Conservation (phyloP, 106 monocot species). For the Vanilla planifolia region DNA sequence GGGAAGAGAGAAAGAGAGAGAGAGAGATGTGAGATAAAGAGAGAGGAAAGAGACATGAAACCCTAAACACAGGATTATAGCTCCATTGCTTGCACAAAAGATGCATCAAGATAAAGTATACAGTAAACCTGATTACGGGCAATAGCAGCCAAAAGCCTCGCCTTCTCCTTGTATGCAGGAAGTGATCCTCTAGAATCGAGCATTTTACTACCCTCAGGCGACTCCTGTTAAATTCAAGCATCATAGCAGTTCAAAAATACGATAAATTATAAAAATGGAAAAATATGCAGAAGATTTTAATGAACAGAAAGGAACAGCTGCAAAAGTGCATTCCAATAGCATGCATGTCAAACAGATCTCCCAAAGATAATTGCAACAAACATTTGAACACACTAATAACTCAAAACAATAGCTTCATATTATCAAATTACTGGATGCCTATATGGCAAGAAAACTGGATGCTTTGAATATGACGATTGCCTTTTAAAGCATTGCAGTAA, state of each 20-base stretch:
- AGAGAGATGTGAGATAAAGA: neutral
- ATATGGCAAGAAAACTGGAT: no score
- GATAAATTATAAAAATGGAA: neutral
- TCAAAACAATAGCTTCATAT: no score
- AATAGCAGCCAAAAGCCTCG: slow-evolving; percentile 81
- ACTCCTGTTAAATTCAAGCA: slow-evolving; percentile 54
- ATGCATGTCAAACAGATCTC: neutral
- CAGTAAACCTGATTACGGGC: slow-evolving; percentile 94
- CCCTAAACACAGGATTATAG: neutral
- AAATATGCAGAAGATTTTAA: neutral
- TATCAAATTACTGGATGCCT: no score
- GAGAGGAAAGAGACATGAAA: neutral
- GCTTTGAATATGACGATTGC: no score
- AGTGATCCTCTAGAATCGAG: slow-evolving; percentile 83
- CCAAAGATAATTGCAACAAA: neutral
- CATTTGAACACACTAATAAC: neutral
- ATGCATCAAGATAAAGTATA: slow-evolving; percentile 21
- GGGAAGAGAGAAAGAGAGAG: neutral
- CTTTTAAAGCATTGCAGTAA: neutral
- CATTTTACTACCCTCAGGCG: slow-evolving; percentile 84
- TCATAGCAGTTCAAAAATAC: neutral
- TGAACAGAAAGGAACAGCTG: neutral
- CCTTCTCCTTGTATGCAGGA: slow-evolving; percentile 94
- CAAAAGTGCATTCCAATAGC: neutral
- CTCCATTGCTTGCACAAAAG: neutral